Evolutionary conservation across 2,329 filamentous ascomycete genomes (phyloP), one percentile per base, ranked within the genome.

Genomic region (Aspergillus intermedius): DNA sequence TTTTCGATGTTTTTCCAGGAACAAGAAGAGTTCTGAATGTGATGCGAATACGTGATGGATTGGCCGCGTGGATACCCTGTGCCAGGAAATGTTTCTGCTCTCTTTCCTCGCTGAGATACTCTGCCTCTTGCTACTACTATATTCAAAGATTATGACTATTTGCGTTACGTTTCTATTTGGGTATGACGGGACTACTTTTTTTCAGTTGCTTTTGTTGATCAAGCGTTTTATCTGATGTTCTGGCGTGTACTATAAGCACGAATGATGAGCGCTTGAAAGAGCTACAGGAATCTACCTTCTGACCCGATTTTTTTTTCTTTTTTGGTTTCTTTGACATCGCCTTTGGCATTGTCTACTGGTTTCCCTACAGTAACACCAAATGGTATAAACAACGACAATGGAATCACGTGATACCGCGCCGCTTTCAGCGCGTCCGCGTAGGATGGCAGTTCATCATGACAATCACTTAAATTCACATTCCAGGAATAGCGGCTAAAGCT

Each of bases 1-100:
- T 98, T 98, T 71, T 86, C 87, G 57, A 87, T 96, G 83, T 98
- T 97, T 76, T 98, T 98, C 78, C 87, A 91, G 68, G 91, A 97
- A 72, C 90, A 97, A 68, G 87, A 95, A 66, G 93, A 97, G 61
- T 98, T 97, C 70, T 52, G 13, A 45, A 23, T 23, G 25, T 13
- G 28, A 21, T 35, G 28, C 6, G 13, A 9, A 19, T 34, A 17
- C n/a, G 17, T 13, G 8, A 19, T 40, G 25, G 25, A 40, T 22
- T 40, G 37, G 7, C 19, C 17, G 19, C 37, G 17, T 40, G 37
- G 37, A 40, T 40, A 40, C 37, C 37, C 37, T 40, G 37, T 40
- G 4, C 19, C 17, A 21, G 37, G 37, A 40, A 17, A 40, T 40
- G n/a, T 40, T 17, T 35, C 9, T n/a, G n/a, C 15, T 12, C 15